phyloP scores from a whole-genome alignment of 352 stramenopile species.

The Phytophthora tubulina region DNA sequence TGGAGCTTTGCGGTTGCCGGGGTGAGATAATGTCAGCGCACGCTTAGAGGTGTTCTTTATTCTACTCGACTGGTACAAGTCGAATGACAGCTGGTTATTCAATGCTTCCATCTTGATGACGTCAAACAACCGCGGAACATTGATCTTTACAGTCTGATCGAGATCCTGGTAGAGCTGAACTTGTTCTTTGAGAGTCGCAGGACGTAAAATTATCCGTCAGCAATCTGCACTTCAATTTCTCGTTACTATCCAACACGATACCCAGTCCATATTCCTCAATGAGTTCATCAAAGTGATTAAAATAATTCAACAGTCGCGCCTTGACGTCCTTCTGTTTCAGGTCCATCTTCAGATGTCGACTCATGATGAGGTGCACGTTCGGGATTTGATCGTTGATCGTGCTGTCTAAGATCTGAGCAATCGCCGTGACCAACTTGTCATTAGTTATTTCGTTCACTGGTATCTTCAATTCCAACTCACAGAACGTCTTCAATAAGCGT shows the following conservation, averaged over 20 bases:
- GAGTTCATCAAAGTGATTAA: not conserved
- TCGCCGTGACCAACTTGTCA: not conserved
- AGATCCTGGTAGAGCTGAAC: not conserved
- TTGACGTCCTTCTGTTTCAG: not conserved
- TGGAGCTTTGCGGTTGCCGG: too few species aligned
- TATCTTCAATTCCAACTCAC: not conserved
- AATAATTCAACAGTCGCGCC: not conserved
- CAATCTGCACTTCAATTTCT: not conserved
- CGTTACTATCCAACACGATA: not conserved
- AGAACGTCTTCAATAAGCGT: not conserved
- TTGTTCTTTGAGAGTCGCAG: not conserved
- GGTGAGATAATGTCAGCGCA: too few species aligned
- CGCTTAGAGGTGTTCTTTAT: too few species aligned
- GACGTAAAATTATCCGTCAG: not conserved
- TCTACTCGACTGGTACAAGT: too few species aligned
- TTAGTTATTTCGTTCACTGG: not conserved
- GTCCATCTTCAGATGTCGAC: not conserved
- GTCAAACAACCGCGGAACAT: not conserved
- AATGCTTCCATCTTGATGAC: too few species aligned
- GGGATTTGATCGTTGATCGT: constrained; percentile 2
- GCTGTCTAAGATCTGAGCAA: not conserved
- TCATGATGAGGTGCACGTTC: constrained; percentile 1
- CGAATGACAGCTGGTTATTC: too few species aligned
- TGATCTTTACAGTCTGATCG: constrained; percentile 3
- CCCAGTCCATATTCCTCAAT: not conserved